Percentiles rank a stretch among this genome's conserved stretches.
These are phyloP conservation scores for Eucalyptus cloeziana DNA, from an alignment of 345 rosid genomes.

Conservation along the genomic window DNA sequence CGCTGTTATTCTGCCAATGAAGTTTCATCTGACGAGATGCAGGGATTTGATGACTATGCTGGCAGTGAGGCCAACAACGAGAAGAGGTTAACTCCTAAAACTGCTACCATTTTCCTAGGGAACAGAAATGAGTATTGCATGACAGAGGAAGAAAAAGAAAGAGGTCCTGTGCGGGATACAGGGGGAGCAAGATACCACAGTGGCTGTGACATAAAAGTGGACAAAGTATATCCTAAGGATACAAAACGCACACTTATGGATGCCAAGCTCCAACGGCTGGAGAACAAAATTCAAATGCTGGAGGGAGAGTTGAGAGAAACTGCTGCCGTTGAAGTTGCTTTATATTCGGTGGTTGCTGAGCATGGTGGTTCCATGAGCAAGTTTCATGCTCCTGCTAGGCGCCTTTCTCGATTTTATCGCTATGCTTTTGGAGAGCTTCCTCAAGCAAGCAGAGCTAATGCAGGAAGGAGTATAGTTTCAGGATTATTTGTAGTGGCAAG, in stretches of 20 bases:
- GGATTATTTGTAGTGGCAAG: conserved; percentile 76
- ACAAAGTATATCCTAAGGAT: conserved; percentile 42
- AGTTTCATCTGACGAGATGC: not conserved
- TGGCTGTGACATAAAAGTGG: conserved; percentile 24
- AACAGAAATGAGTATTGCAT: not conserved
- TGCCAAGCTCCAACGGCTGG: conserved; percentile 54
- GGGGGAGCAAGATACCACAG: conserved; percentile 6
- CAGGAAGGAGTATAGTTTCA: conserved; percentile 70
- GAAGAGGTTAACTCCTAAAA: not conserved
- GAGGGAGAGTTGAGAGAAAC: conserved; percentile 90
- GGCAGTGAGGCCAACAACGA: not conserved
- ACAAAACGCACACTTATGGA: conserved; percentile 17
- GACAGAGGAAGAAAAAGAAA: conserved; percentile 7
- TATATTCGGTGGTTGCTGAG: conserved; percentile 79
- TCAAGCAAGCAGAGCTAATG: conserved; percentile 47
- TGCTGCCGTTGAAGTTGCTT: conserved; percentile 76
- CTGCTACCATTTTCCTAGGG: not conserved
- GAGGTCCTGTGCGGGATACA: not conserved
- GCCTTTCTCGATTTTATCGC: conserved; percentile 77
- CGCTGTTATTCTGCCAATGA: not conserved
- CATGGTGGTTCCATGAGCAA: conserved; percentile 81
- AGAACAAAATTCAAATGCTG: conserved; percentile 55
- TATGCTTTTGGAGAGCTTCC: conserved; percentile 43
- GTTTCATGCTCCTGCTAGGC: conserved; percentile 94
- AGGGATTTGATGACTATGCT: not conserved